Conservation (phyloP, 306 rosid species). For the Dryas alaskensis region DNA sequence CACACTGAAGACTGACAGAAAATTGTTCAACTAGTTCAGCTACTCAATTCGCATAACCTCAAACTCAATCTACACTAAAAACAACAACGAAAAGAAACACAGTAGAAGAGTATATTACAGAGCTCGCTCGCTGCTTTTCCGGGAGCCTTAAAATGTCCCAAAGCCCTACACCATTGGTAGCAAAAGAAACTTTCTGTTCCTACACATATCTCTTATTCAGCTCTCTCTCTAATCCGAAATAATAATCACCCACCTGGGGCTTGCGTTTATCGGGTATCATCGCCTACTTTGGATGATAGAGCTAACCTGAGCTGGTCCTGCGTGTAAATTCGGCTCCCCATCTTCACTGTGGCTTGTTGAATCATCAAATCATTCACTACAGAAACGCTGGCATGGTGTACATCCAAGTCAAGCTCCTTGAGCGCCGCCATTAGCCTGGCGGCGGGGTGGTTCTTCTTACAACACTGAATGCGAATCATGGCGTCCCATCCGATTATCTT, state of each 20-base stretch:
- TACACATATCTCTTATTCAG: neutral
- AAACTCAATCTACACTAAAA: slow-evolving; percentile 37
- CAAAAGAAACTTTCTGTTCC: slow-evolving; percentile 19
- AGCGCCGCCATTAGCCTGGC: slow-evolving; percentile 84
- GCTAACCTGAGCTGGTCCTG: slow-evolving; percentile 85
- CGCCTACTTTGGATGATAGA: slow-evolving; percentile 58
- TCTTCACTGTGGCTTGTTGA: slow-evolving; percentile 90
- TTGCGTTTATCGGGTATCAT: slow-evolving; percentile 37
- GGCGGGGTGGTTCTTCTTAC: slow-evolving; percentile 87
- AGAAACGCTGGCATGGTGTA: slow-evolving; percentile 87
- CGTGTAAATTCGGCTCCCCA: slow-evolving; percentile 79
- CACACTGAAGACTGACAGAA: slow-evolving; percentile 26
- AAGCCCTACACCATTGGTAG: slow-evolving; percentile 19
- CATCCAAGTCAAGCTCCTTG: slow-evolving; percentile 85
- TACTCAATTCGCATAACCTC: slow-evolving; percentile 34
- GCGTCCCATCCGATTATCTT: slow-evolving; percentile 96
- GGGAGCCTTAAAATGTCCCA: slow-evolving; percentile 66
- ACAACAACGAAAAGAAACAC: neutral
- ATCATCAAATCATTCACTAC: slow-evolving; percentile 92
- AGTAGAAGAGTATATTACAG: slow-evolving; percentile 35
- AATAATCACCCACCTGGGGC: no score
- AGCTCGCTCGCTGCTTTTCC: slow-evolving; percentile 31
- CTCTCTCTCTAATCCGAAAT: neutral
- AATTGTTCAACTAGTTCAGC: slow-evolving; percentile 33
- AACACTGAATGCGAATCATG: slow-evolving; percentile 80